Evolutionary conservation across 768 basidiomycete species (phyloP).

Genomic region (Tylopilus cervinicoccineus): DNA sequence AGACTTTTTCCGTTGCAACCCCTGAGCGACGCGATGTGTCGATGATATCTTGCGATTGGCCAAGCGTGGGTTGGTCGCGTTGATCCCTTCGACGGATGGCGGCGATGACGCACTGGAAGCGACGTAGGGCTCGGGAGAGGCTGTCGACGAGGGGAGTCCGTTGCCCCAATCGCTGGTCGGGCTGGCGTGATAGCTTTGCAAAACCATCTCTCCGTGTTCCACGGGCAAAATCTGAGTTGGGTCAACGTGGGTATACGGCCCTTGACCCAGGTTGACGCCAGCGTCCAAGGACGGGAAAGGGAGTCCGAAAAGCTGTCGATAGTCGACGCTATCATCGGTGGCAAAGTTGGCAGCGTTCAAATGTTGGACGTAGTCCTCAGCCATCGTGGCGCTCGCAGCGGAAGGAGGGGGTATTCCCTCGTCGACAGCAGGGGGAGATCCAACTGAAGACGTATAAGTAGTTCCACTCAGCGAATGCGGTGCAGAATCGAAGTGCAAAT

Average conservation of each 20-base stretch:
- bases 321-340: slow-evolving; percentile 61
- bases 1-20: slow-evolving; percentile 52
- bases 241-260: slow-evolving; percentile 79
- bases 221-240: slow-evolving; percentile 80
- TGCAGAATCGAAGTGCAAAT: slow-evolving; percentile 30
- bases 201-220: slow-evolving; percentile 38
- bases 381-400: slow-evolving; percentile 61
- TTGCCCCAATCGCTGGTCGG: slow-evolving; percentile 84
- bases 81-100: slow-evolving; percentile 55
- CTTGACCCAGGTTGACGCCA: slow-evolving; percentile 36
- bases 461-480: slow-evolving; percentile 27
- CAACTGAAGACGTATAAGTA: slow-evolving; percentile 35
- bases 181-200: slow-evolving; percentile 61
- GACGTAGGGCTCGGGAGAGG: slow-evolving; percentile 73
- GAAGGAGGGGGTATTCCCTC: slow-evolving; percentile 65
- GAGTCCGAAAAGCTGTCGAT: slow-evolving; percentile 59
- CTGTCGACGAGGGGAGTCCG: slow-evolving; percentile 63
- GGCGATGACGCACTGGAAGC: slow-evolving; percentile 71
- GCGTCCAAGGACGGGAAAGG: slow-evolving; percentile 55
- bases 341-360: slow-evolving; percentile 49
- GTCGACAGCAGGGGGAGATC: slow-evolving; percentile 27
- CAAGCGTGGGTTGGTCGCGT: slow-evolving; percentile 25
- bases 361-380: slow-evolving; percentile 65
- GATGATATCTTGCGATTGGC: slow-evolving; percentile 59
- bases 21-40: slow-evolving; percentile 57